These are phyloP conservation scores for Dioszegia hungarica DNA, from an alignment of 768 basidiomycete species.

Conservation along the genomic window DNA sequence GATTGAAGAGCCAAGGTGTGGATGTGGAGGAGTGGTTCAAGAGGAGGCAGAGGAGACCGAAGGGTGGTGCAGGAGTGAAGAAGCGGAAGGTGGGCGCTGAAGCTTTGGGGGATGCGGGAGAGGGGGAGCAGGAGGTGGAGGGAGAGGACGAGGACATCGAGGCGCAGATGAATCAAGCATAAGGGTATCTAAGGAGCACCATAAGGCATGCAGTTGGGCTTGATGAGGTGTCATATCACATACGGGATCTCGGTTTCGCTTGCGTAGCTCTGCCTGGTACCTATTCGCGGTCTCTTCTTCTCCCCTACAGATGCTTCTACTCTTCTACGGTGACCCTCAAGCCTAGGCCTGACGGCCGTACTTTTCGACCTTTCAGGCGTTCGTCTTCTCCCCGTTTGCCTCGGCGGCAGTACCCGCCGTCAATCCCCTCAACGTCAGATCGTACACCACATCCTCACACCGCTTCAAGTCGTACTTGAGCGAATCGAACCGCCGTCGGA, in stretches of 20 bases:
- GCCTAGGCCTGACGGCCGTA: not conserved
- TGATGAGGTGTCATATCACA: too few species aligned
- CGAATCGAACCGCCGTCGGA: conserved; percentile 50
- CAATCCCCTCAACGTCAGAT: conserved; percentile 48
- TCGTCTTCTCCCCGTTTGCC: not conserved
- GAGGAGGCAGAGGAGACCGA: conserved; percentile 44
- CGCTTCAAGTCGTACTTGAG: conserved; percentile 52
- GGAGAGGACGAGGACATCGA: not conserved
- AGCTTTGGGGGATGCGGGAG: not conserved
- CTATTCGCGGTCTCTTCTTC: too few species aligned
- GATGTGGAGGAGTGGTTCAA: conserved; percentile 29
- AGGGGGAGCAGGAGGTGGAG: not conserved
- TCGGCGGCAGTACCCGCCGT: conserved; percentile 8
- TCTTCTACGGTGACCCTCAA: not conserved
- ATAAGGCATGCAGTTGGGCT: not conserved
- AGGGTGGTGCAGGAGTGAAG: conserved; percentile 22
- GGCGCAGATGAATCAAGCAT: not conserved
- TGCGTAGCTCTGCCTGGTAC: too few species aligned
- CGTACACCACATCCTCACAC: conserved; percentile 52
- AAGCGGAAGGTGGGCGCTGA: conserved; percentile 8
- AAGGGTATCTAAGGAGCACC: not conserved
- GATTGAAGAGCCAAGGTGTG: conserved; percentile 38
- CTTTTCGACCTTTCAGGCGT: not conserved
- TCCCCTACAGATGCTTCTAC: too few species aligned
- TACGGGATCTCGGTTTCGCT: too few species aligned